Base-by-base conservation (phyloP, 495 filamentous ascomycete genomes). In the Schizothecium vesticola region DNA sequence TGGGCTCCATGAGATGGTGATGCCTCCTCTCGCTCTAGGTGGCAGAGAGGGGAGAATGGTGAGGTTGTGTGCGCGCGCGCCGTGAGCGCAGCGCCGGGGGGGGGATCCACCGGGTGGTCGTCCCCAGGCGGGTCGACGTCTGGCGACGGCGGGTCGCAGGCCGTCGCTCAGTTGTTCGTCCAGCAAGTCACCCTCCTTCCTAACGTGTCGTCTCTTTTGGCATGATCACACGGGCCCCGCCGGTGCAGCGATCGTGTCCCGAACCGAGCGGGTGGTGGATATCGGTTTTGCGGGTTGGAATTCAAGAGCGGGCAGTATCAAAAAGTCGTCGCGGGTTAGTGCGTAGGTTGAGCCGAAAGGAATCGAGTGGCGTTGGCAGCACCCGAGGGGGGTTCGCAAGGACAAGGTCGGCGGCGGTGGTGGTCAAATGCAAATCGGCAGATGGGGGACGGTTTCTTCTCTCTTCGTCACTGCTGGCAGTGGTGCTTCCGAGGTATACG, bases 1-100 rank as follows among this genome's bases (percentile, higher is more conserved):
- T 66, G 56, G 65, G 36, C 29, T 69, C 72, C 76, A 76, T 76
- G 72, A 68, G 74, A 70, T 59, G 56, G 23, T 60, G 58, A 29
- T 69, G 65, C 64, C 68, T 65, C 64, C 56, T 62, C 62, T 22
- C 36, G 36, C 23, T 55, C 25, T 58, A 59, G 64, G 64, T 55
- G 56, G 64, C 51, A 16, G 19, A 58, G 24, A 56, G 26, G 25
- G n/a, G 13, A 65, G 26, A 55, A 55, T 43, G 29, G n/a, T 25
- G 36, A 64, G 16, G 24, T 51, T 51, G 43, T 19, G 24, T 24
- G 61, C 61, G 33, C 29, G 16, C n/a, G 31, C 31, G 33, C 31
- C 21, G 61, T n/a, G 64, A 58, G 51, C 21, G 65, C n/a, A 51
- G 19, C 65, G 56, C 56, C 65, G 56, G 59, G 65, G 56, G 36